Conservation (phyloP, 371 early-diverging fungal species). For the Lichtheimia hyalospora region DNA sequence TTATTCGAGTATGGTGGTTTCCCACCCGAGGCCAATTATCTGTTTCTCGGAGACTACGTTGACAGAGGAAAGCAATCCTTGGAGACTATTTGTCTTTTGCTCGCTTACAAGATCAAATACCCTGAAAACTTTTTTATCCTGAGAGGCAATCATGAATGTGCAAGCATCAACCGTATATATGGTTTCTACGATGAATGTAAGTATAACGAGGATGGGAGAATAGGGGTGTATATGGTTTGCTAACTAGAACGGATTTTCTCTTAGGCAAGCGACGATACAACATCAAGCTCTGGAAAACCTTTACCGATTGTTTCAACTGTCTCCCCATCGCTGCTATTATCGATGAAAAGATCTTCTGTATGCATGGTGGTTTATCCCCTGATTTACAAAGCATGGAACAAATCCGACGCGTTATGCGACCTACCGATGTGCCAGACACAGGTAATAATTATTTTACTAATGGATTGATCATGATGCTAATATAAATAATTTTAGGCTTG, state of each 20-base stretch:
- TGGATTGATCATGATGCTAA: not conserved
- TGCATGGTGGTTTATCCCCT: slow-evolving; percentile 99
- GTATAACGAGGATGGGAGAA: slow-evolving; percentile 43
- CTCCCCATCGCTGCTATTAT: slow-evolving; percentile 97
- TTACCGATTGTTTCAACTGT: slow-evolving; percentile 98
- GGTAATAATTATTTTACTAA: slow-evolving; percentile 19
- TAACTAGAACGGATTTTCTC: not conserved
- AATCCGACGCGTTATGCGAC: slow-evolving; percentile 88
- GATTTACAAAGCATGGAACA: slow-evolving; percentile 89
- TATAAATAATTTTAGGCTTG: slow-evolving; percentile 51
- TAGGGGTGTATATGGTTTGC: too few relatives aligned
- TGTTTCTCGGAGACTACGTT: slow-evolving; percentile 97
- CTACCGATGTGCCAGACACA: slow-evolving; percentile 96
- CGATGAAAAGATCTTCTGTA: slow-evolving; percentile 96
- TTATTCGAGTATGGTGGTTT: slow-evolving; percentile 93
- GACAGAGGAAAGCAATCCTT: slow-evolving; percentile 93
- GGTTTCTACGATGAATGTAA: slow-evolving; percentile 99
- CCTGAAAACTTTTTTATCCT: slow-evolving; percentile 97
- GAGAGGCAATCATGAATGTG: slow-evolving; percentile 96
- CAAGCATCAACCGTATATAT: slow-evolving; percentile 94
- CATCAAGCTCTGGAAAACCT: slow-evolving; percentile 96
- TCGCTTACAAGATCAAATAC: slow-evolving; percentile 94
- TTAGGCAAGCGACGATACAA: slow-evolving; percentile 88
- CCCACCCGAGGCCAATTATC: slow-evolving; percentile 88
- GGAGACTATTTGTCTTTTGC: slow-evolving; percentile 70